phyloP scores from a whole-genome alignment of 768 basidiomycete genomes.

The Dacryopinax primogenitus region DNA sequence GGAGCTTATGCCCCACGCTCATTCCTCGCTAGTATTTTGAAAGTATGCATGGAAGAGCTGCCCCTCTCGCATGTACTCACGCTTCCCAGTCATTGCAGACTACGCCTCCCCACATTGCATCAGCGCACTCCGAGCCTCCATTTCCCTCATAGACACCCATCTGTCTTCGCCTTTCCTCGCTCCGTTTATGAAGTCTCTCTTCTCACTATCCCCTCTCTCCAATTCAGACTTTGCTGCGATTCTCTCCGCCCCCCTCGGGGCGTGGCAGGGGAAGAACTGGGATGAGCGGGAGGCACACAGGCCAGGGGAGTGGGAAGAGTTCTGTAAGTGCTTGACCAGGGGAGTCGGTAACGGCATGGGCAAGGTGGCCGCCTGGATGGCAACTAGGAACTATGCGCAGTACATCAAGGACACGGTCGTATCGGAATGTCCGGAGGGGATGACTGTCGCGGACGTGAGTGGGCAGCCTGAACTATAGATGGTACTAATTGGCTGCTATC shows the following conservation, averaged over 20 bases:
- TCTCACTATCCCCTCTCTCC: conserved; percentile 52
- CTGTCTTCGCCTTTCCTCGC: conserved; percentile 40
- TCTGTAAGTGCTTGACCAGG: conserved; percentile 30
- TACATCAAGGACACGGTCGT: conserved; percentile 64
- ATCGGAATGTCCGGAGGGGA: conserved; percentile 41
- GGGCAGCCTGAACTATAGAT: too few species aligned
- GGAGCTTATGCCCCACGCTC: neutral
- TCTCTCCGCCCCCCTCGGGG: conserved; percentile 50
- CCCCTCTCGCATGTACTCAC: neutral
- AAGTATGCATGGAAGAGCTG: neutral
- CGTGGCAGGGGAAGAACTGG: conserved; percentile 83
- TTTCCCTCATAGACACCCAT: conserved; percentile 49
- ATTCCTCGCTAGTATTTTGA: neutral
- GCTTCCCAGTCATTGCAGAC: conserved; percentile 1
- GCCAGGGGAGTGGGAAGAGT: conserved; percentile 32
- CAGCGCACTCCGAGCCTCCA: conserved; percentile 23
- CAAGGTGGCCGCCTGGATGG: conserved; percentile 32
- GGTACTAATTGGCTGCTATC: too few species aligned
- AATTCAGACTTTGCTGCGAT: conserved; percentile 68
- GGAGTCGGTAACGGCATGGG: conserved; percentile 39
- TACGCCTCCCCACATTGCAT: conserved; percentile 6
- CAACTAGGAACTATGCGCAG: conserved; percentile 57
- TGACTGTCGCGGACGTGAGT: conserved; percentile 40
- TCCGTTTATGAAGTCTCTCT: conserved; percentile 50
- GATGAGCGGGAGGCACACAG: conserved; percentile 55